Base-by-base conservation (phyloP, 345 rosid species). In the Aurinia saxatilis region DNA sequence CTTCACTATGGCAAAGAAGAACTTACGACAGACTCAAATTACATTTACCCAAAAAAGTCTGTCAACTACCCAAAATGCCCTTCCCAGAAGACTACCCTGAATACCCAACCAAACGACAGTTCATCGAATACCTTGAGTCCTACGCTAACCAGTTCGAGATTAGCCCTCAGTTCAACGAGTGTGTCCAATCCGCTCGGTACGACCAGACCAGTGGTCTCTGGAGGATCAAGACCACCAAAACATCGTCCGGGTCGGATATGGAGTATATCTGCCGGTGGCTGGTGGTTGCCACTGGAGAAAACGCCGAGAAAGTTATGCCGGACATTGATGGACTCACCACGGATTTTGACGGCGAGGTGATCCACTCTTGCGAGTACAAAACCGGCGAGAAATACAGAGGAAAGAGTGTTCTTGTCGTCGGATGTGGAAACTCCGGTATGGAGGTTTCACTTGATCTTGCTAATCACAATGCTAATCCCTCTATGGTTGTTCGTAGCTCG, bases 391-490 rank as follows among this genome's bases (percentile, higher is more conserved):
- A 75, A 59, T 93, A 78, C 53, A 44, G 42, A 9, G 86, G 84
- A 37, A 80, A 93, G 77, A 71, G 77, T 16, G 97, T 90, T 5
- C 82, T 93, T 2, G 99, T 93, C 27, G 95, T 93, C 6, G 99
- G 99, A 7, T 84, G 96, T 59, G 99, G 99, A 7, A 93, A 93
- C 74, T 93, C 99, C 6, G 99, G 99, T 63, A 87, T 93, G 97
- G 99, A 93, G 52, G 70, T 93, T 25, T 87, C 99, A 4, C 95
- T 93, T 70, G 97, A 93, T 75, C 91, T 93, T 9, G 78, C 84
- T 56, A 74, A 93, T 67, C 75, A 93, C 80, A 61, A 73, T 75
- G 96, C 96, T 7, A 66, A 35, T 8, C 91, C 97, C 0, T 68
- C 90, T 35, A 80, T 93, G 88, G 99, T 93, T 40, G 79, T 89